Conservation (phyloP, 352 stramenopile genomes). For the Globisporangium nagaii region DNA sequence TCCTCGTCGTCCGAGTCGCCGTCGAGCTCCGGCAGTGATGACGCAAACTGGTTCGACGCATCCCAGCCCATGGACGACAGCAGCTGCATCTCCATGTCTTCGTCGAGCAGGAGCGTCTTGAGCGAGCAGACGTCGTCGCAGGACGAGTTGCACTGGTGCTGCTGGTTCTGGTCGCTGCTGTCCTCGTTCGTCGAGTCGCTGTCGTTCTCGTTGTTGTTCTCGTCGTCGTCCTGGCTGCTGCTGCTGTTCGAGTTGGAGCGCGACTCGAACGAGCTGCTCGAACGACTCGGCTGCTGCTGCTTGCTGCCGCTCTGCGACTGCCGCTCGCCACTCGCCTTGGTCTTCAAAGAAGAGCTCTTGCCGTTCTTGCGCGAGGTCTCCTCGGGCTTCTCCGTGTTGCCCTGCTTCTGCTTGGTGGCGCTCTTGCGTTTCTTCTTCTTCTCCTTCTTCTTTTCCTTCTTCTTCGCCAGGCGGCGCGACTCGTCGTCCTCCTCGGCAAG, state of each 20-base stretch:
- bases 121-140: conserved; percentile 48
- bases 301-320: conserved; percentile 17
- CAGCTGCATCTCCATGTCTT: conserved; percentile 68
- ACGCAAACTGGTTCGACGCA: conserved; percentile 47
- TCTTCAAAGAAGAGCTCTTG: conserved; percentile 27
- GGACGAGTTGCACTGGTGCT: conserved; percentile 41
- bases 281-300: conserved; percentile 12
- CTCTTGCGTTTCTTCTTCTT: conserved; percentile 89
- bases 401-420: conserved; percentile 66
- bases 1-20: conserved; percentile 74
- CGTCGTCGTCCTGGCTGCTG: conserved; percentile 15
- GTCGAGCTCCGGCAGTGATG: conserved; percentile 62
- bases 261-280: conserved; percentile 26
- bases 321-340: conserved; percentile 13
- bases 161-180: conserved; percentile 19
- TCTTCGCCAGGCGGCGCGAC: conserved; percentile 63
- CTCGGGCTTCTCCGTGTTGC: conserved; percentile 13
- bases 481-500: conserved; percentile 83
- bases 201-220: conserved; percentile 27
- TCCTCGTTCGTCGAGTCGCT: conserved; percentile 31
- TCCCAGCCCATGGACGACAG: conserved; percentile 86
- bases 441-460: conserved; percentile 86
- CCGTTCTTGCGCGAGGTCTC: conserved; percentile 19
- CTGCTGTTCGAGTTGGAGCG: conserved; percentile 33
- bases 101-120: conserved; percentile 53